These are phyloP conservation scores for Aspergillus heteromorphus DNA, from an alignment of 495 filamentous ascomycete genomes.

Conservation along the genomic window DNA sequence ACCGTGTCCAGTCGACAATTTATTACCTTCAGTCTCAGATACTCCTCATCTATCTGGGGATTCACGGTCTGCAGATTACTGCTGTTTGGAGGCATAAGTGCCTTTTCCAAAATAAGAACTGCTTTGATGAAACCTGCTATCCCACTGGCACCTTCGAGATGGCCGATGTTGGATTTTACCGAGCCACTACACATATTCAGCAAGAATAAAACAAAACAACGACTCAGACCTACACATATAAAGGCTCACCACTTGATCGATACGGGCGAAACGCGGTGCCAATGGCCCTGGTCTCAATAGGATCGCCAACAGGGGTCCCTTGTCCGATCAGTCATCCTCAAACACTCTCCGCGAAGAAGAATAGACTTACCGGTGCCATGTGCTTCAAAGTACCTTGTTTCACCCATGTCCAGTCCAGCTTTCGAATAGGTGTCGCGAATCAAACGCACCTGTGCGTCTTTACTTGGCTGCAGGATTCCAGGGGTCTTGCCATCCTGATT, in stretches of 20 bases:
- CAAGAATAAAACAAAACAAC: not conserved
- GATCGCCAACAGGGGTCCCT: conserved; percentile 47
- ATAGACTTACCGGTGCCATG: conserved; percentile 34
- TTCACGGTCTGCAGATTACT: conserved; percentile 17
- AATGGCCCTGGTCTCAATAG: conserved; percentile 36
- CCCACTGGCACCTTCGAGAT: conserved; percentile 25
- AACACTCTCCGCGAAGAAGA: not conserved
- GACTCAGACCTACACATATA: conserved; percentile 12
- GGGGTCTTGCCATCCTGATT: conserved; percentile 51
- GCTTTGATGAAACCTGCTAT: conserved; percentile 38
- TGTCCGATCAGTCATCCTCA: not conserved
- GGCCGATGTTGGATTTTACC: conserved; percentile 28
- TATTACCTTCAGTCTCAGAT: conserved; percentile 9
- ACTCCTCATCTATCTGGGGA: conserved; percentile 12
- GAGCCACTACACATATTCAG: conserved; percentile 7
- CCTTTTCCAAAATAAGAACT: conserved; percentile 34
- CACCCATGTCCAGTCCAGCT: conserved; percentile 27
- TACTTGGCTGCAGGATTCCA: conserved; percentile 39
- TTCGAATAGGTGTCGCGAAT: conserved; percentile 37
- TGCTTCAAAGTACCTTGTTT: conserved; percentile 42
- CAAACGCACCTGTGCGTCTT: conserved; percentile 31
- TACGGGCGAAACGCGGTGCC: conserved; percentile 13
- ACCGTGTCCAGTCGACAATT: too few relatives aligned
- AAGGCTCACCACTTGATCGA: conserved; percentile 16
- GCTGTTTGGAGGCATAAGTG: conserved; percentile 30